Conservation (phyloP, 2,329 filamentous ascomycete species). For the Dothistroma pini region DNA sequence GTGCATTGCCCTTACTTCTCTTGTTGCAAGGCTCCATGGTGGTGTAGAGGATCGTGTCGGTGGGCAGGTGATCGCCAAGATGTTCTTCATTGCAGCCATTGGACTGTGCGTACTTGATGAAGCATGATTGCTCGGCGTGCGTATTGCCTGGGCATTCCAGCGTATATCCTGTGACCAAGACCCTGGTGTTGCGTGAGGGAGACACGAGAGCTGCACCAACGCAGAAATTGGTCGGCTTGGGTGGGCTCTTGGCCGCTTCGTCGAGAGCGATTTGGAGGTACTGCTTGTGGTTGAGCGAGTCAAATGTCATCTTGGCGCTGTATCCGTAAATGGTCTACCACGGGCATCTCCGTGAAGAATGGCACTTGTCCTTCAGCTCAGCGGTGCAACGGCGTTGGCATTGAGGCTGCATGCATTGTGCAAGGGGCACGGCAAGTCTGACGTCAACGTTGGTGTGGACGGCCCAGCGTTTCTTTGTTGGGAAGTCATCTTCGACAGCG, state of each 20-base stretch:
- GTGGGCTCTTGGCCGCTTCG: slow-evolving; percentile 75
- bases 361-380: too few species aligned
- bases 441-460: too few species aligned
- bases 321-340: neutral
- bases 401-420: too few species aligned
- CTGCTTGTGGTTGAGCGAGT: slow-evolving; percentile 17
- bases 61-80: slow-evolving; percentile 51
- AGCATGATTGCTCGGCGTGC: slow-evolving; percentile 90
- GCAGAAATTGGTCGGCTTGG: slow-evolving; percentile 86
- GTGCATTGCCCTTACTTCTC: slow-evolving; percentile 67
- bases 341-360: too few species aligned
- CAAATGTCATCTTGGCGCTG: slow-evolving; percentile 10
- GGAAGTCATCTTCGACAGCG: too few species aligned
- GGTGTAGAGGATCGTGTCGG: slow-evolving; percentile 70
- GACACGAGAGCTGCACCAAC: slow-evolving; percentile 77
- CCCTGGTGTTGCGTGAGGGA: slow-evolving; percentile 50
- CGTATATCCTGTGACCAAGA: slow-evolving; percentile 83
- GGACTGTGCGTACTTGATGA: slow-evolving; percentile 61
- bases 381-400: too few species aligned
- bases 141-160: slow-evolving; percentile 90
- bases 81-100: slow-evolving; percentile 49
- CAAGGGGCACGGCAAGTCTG: too few species aligned
- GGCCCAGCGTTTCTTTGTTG: too few species aligned
- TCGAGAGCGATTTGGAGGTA: slow-evolving; percentile 70
- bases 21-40: slow-evolving; percentile 85